Percentiles rank a stretch among this genome's conserved stretches.
phyloP scores from a whole-genome alignment of 441 rosid species.

The Syzygium malaccense region DNA sequence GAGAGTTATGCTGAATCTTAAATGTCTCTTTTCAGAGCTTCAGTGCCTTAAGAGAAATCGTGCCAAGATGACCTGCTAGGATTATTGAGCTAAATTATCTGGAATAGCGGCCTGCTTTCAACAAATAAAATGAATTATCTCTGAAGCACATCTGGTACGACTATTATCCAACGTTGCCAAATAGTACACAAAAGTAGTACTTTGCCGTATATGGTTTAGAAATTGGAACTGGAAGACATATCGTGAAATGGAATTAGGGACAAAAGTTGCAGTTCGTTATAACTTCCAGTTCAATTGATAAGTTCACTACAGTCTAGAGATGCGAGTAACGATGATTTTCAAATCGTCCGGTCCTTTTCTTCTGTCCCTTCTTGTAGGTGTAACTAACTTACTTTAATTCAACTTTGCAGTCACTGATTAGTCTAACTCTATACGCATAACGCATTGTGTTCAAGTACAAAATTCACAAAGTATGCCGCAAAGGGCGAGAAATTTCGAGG shows the following conservation, averaged over 20 bases:
- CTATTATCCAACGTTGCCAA: not conserved
- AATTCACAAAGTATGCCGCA: not conserved
- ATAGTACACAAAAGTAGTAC: not conserved
- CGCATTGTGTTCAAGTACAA: not conserved
- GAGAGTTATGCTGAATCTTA: not conserved
- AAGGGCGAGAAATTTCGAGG: not conserved
- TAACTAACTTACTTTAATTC: not conserved
- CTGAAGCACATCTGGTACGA: not conserved
- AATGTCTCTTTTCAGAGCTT: not conserved
- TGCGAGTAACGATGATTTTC: not conserved
- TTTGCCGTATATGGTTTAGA: not conserved
- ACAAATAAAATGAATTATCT: not conserved
- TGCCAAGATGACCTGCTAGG: not conserved
- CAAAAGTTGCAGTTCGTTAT: not conserved
- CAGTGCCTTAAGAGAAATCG: not conserved
- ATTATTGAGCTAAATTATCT: not conserved
- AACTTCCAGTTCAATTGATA: not conserved
- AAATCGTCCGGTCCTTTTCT: not conserved
- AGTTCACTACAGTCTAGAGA: not conserved
- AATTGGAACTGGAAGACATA: not conserved
- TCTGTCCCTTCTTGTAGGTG: not conserved
- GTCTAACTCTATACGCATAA: not conserved
- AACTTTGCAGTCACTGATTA: not conserved
- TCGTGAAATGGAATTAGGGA: not conserved
- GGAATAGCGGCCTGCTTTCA: not conserved